Evolutionary conservation across 2,329 filamentous ascomycete genomes (phyloP).

Genomic region (Trichoderma koningiopsis): DNA sequence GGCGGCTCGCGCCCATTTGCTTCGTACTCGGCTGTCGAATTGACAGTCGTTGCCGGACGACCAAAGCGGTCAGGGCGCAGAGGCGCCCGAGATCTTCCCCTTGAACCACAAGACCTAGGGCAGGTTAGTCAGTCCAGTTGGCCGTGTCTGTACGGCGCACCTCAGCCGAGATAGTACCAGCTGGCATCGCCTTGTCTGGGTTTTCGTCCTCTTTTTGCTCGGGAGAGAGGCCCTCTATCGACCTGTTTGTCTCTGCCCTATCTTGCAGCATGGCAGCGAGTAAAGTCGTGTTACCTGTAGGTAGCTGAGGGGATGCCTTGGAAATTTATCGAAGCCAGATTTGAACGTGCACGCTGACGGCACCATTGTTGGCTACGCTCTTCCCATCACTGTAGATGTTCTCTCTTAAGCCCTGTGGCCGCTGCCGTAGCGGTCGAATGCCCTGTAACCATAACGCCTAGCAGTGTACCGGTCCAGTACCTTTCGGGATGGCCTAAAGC

Average conservation of each 20-base stretch:
- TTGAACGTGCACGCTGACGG: background rate
- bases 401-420: background rate
- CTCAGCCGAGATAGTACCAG: conserved; percentile 1
- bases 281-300: background rate
- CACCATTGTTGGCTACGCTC: background rate
- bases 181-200: background rate
- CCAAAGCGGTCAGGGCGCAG: conserved; percentile 27
- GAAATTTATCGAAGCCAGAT: background rate
- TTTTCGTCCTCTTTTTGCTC: background rate
- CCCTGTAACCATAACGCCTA: background rate
- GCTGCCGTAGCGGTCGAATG: background rate
- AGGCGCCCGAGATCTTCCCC: conserved; percentile 28
- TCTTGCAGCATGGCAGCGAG: background rate
- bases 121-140: conserved; percentile 5
- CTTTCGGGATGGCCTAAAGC: background rate
- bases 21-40: conserved; percentile 24
- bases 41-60: conserved; percentile 24
- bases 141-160: conserved; percentile 12
- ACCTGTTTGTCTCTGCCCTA: background rate
- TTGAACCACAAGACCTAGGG: conserved; percentile 22
- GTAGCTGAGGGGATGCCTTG: background rate
- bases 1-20: conserved; percentile 14
- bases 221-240: background rate
- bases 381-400: background rate
- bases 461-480: background rate